A percentile compares a stretch with the other conserved stretches of the same genome.
Conservation (phyloP, 2,329 filamentous ascomycete species). For the Parafenestella ontariensis region DNA sequence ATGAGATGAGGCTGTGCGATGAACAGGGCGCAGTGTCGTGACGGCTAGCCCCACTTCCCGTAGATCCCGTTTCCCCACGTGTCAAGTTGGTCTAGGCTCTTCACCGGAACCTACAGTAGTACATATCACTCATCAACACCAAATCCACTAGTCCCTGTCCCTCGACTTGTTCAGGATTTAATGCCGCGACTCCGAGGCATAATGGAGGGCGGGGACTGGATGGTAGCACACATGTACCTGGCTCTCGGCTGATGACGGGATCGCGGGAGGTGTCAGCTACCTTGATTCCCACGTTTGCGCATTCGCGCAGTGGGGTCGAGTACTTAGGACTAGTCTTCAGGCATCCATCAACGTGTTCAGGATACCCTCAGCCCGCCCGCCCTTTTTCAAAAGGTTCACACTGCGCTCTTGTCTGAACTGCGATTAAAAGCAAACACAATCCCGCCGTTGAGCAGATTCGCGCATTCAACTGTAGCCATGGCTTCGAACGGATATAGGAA, state of each 20-base stretch:
- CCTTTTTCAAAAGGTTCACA: not conserved
- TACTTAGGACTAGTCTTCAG: constrained; percentile 18
- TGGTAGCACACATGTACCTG: constrained; percentile 7
- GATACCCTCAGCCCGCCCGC: not conserved
- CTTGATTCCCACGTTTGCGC: constrained; percentile 25
- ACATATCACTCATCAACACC: no score
- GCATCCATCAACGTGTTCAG: constrained; percentile 9
- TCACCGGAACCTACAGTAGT: no score
- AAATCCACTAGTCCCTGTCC: no score
- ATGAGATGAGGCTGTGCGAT: no score
- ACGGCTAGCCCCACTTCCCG: no score
- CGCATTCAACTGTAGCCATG: constrained; percentile 23
- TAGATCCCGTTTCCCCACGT: no score
- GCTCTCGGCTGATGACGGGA: constrained; percentile 12
- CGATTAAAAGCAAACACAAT: constrained; percentile 3
- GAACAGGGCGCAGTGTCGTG: no score
- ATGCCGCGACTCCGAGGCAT: constrained; percentile 6
- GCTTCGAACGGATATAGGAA: constrained; percentile 10
- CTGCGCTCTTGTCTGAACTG: not conserved
- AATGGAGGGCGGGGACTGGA: constrained; percentile 5
- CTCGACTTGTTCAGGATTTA: no score
- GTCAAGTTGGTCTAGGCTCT: no score
- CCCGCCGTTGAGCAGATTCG: constrained; percentile 1
- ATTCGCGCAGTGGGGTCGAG: constrained; percentile 19
- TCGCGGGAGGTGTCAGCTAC: constrained; percentile 14